A percentile compares a stretch with the other conserved stretches of the same genome.
Conservation (phyloP, 1,139 yeast species). For the Yamadazyma triangularis region DNA sequence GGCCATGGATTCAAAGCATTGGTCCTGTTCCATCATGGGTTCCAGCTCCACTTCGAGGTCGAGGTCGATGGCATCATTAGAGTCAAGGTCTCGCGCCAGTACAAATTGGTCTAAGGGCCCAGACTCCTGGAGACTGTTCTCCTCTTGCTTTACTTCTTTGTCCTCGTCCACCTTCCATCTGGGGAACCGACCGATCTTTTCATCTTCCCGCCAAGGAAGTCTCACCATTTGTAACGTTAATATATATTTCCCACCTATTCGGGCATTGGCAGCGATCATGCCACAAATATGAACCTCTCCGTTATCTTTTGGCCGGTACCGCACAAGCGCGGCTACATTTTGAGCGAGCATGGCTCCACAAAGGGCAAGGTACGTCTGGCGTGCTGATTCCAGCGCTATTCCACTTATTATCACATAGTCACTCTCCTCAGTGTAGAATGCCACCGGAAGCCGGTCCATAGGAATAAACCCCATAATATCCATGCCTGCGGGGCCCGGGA, state of each 20-base stretch:
- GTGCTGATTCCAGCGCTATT: too few relatives aligned
- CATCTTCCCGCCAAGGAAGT: slow-evolving; percentile 80
- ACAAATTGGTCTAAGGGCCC: too few relatives aligned
- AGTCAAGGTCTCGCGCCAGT: too few relatives aligned
- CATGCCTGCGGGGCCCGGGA: slow-evolving; percentile 45
- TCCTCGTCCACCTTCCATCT: too few relatives aligned
- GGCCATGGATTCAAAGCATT: too few relatives aligned
- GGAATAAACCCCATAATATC: slow-evolving; percentile 64
- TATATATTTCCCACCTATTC: slow-evolving; percentile 12
- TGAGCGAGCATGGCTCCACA: slow-evolving; percentile 49
- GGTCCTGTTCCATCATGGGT: too few relatives aligned
- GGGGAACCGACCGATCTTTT: slow-evolving; percentile 59
- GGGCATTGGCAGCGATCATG: slow-evolving; percentile 23
- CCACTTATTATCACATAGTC: slow-evolving; percentile 43
- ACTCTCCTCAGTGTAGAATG: slow-evolving; percentile 57
- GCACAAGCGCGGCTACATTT: slow-evolving; percentile 51
- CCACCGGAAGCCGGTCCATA: slow-evolving; percentile 45
- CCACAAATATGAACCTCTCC: slow-evolving; percentile 55
- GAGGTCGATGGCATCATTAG: too few relatives aligned
- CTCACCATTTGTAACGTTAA: slow-evolving; percentile 36
- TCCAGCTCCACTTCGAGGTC: too few relatives aligned
- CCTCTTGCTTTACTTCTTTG: too few relatives aligned
- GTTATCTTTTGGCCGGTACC: slow-evolving; percentile 51
- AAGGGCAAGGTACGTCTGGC: slow-evolving; percentile 44
- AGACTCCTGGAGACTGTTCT: too few relatives aligned